Evolutionary conservation across 176 grass and related monocot species (phyloP).

Genomic region (Ampelocalamus luodianensis): DNA sequence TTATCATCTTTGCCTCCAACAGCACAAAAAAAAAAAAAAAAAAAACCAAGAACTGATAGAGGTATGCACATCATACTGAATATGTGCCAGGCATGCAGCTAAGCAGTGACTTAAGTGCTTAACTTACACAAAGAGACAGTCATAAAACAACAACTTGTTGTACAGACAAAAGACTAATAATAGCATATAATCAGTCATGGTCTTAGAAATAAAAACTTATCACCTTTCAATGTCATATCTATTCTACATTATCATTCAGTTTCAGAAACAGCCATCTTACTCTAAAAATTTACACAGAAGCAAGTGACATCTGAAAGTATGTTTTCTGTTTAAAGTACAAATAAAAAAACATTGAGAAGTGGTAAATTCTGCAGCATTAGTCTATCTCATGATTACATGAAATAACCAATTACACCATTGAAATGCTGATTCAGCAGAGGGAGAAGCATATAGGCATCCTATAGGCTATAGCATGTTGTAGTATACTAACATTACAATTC

Average conservation of each 20-base stretch:
- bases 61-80: background rate
- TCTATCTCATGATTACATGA: background rate
- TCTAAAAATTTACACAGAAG: conserved; percentile 23
- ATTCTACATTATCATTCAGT: conserved; percentile 13
- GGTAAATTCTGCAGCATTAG: conserved; percentile 12
- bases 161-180: background rate
- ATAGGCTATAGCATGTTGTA: conserved; percentile 1
- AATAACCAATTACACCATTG: background rate
- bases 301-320: background rate
- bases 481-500: background rate
- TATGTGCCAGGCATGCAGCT: conserved; percentile 27
- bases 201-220: background rate
- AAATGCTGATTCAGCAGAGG: background rate
- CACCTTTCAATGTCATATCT: conserved; percentile 15
- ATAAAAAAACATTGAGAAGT: background rate
- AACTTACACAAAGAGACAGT: conserved; percentile 22
- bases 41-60: conserved; percentile 37
- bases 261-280: conserved; percentile 22
- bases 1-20: conserved; percentile 8
- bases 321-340: conserved; percentile 8
- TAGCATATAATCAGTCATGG: background rate
- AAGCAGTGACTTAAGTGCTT: conserved; percentile 28
- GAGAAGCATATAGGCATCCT: background rate
- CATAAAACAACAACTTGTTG: background rate
- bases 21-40: conserved; percentile 48